These are phyloP conservation scores for Lichtheimia ornata DNA, from an alignment of 371 early-diverging fungal species.

Conservation along the genomic window DNA sequence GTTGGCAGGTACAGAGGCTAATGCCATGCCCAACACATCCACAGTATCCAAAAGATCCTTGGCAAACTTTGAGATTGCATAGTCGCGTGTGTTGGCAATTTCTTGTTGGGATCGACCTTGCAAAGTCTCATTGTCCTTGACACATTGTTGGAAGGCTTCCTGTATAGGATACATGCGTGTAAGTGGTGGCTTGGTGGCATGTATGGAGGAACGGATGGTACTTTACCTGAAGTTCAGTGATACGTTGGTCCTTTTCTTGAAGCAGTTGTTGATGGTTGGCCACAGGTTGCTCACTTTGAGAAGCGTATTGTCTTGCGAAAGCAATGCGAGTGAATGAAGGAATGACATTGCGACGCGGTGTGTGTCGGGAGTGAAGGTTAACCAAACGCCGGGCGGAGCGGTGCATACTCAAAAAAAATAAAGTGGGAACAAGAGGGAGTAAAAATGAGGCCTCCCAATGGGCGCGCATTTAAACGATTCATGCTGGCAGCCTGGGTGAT, in stretches of 20 bases:
- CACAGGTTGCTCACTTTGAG: neutral
- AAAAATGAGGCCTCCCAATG: too few species aligned
- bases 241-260: neutral
- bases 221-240: neutral
- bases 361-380: neutral
- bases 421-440: too few species aligned
- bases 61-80: constrained; percentile 94
- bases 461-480: too few species aligned
- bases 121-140: constrained; percentile 94
- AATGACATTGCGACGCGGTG: neutral
- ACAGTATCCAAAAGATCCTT: constrained; percentile 92
- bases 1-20: constrained; percentile 71
- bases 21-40: constrained; percentile 90
- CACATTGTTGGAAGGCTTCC: constrained; percentile 80
- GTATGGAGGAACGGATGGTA: neutral
- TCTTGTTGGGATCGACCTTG: constrained; percentile 87
- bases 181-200: neutral
- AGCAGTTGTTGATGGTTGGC: neutral
- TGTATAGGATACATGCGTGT: constrained; percentile 20
- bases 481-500: too few species aligned
- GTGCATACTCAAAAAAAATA: too few species aligned
- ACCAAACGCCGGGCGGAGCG: too few species aligned
- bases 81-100: constrained; percentile 74
- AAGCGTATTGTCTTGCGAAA: neutral
- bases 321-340: neutral